A percentile compares a stretch with the other conserved stretches of the same genome.
These are phyloP conservation scores for Starmerella vaccinii DNA, from an alignment of 805 yeast genomes.

Conservation along the genomic window DNA sequence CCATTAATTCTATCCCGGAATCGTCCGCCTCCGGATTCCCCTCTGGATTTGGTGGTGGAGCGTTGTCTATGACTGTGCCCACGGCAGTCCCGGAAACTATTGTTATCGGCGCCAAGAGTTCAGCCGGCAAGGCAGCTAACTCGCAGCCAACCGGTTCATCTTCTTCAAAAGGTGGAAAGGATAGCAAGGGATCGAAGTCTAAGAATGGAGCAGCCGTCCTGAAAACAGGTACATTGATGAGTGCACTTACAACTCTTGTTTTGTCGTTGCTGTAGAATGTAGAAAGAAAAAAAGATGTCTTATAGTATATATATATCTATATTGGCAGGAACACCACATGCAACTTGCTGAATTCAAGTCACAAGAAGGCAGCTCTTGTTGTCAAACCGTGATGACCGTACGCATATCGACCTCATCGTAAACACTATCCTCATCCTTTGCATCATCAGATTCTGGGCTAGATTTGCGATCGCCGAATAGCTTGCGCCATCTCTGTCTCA, in stretches of 20 bases:
- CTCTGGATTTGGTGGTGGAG: neutral
- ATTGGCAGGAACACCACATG: too few species aligned
- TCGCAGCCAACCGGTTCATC: neutral
- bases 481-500: neutral
- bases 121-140: neutral
- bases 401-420: neutral
- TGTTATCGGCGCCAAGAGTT: neutral
- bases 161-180: neutral
- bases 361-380: too few species aligned
- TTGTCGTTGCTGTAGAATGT: neutral
- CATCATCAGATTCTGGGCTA: neutral
- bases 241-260: neutral
- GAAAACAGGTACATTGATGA: neutral
- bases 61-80: neutral
- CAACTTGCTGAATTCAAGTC: too few species aligned
- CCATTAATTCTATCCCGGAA: neutral
- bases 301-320: neutral
- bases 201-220: neutral
- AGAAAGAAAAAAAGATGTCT: neutral
- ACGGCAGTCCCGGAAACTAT: neutral
- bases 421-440: too few species aligned
- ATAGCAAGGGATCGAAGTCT: neutral
- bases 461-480: neutral
- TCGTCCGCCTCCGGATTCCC: neutral
- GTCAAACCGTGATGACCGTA: neutral